Base-by-base conservation (phyloP, 768 basidiomycete genomes). In the Arthromyces matolae region DNA sequence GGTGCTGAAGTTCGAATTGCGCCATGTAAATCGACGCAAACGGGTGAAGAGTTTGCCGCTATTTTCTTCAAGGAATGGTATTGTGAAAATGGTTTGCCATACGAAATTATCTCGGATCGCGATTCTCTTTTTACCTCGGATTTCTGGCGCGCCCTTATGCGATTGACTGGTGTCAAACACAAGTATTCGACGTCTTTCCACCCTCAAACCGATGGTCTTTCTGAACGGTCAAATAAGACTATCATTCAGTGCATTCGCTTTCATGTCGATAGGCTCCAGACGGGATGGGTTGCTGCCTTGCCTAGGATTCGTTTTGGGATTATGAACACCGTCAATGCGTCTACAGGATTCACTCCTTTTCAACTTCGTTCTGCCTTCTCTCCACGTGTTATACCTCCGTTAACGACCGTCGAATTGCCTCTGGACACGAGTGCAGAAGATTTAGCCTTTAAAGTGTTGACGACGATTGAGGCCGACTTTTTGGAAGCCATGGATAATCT, bases 241-340 rank as follows among this genome's bases (percentile, higher is more conserved):
- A 38, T 65, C 3, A 54, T 52, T 16, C 62, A 65, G 33, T 39
- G 28, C 22, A 35, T 59, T 1, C 48, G 50, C 25, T 67, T 50
- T 34, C 52, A 56, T 53, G 58, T 63, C 12, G 47, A 59, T 7
- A 16, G 50, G 1, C 55, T 59, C 19, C 60, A 68, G 24, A 51
- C 29, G 1, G 65, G 60, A 1, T 71, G 70, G 70, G 58, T 57
- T 0, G 8, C 24, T 0, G 52, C 60, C 0, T 43, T 70, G 0
- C 67, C 62, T 0, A 32, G 24, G 0, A 49, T 69, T 0, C 45
- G 55, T 2, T 71, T 71, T 47, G 29, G 57, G 6, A 40, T 70
- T 5, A 71, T 70, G 59, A 65, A 64, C 35, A 58, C 60, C 0
- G 51, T 64, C 0, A 69, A 69, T 35, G 22, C 50, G 0, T 61